These are phyloP conservation scores for Aureobasidium mangrovei DNA, from an alignment of 2,329 filamentous ascomycete species.

Conservation along the genomic window DNA sequence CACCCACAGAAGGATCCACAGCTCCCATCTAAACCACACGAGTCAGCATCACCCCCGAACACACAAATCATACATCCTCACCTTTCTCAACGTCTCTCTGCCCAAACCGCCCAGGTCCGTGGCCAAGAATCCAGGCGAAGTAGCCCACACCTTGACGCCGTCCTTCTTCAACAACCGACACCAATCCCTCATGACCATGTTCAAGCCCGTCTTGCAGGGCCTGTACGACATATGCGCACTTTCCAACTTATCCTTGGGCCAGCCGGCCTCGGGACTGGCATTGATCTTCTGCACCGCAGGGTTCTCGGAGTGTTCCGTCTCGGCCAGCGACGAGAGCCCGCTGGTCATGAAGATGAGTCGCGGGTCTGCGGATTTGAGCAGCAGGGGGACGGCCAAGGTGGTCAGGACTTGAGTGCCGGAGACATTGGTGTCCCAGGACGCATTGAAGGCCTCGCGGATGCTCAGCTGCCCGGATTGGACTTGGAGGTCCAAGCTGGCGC, in stretches of 20 bases:
- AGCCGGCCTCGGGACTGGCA: constrained; percentile 30
- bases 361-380: constrained; percentile 29
- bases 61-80: background rate
- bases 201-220: constrained; percentile 38
- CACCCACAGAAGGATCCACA: constrained; percentile 29
- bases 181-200: constrained; percentile 45
- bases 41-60: background rate
- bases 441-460: constrained; percentile 31
- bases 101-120: constrained; percentile 32
- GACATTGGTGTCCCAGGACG: constrained; percentile 32
- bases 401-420: constrained; percentile 32
- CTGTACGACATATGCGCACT: constrained; percentile 30
- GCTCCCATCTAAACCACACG: constrained; percentile 26
- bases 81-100: constrained; percentile 24
- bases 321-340: constrained; percentile 34
- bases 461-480: constrained; percentile 19
- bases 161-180: constrained; percentile 31
- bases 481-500: constrained; percentile 37
- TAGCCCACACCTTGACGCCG: constrained; percentile 40
- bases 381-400: constrained; percentile 28
- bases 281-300: constrained; percentile 2
- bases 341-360: constrained; percentile 33
- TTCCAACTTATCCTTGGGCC: constrained; percentile 35
- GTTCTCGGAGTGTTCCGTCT: constrained; percentile 23
- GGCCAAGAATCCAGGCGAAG: constrained; percentile 40